phyloP scores from a whole-genome alignment of 345 rosid species.

The Toxicodendron radicans region DNA sequence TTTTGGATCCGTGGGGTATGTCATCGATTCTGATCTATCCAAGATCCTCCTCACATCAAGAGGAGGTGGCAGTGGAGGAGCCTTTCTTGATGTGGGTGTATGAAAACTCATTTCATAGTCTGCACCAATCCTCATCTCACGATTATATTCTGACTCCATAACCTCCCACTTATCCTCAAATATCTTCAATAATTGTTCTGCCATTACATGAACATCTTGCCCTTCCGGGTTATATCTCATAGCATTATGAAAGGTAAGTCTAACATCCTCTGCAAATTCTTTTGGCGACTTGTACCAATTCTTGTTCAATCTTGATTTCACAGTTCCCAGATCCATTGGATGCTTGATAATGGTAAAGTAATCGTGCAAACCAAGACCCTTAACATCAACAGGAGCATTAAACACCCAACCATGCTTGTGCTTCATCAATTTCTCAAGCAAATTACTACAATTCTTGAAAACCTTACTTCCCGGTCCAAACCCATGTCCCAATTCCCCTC shows the following conservation, averaged over 20 bases:
- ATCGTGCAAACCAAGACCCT: constrained; percentile 80
- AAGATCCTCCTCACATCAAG: constrained; percentile 77
- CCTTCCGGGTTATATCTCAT: constrained; percentile 95
- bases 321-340: constrained; percentile 97
- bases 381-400: constrained; percentile 85
- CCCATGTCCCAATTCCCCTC: constrained; percentile 53
- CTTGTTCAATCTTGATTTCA: constrained; percentile 65
- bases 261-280: constrained; percentile 97
- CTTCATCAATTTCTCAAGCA: constrained; percentile 92
- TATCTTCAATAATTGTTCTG: constrained; percentile 57
- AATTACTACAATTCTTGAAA: constrained; percentile 67
- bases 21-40: constrained; percentile 77
- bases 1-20: constrained; percentile 44
- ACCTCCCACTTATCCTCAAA: constrained; percentile 90
- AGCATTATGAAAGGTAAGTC: constrained; percentile 94
- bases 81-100: constrained; percentile 59
- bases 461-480: constrained; percentile 56
- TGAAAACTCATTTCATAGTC: constrained; percentile 59
- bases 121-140: constrained; percentile 56
- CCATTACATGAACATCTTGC: constrained; percentile 97
- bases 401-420: constrained; percentile 98
- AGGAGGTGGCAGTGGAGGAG: constrained; percentile 57
- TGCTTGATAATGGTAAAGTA: constrained; percentile 73
- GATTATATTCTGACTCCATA: constrained; percentile 78
- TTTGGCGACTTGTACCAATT: constrained; percentile 87